These are phyloP conservation scores for Cryptococcus deneoformans DNA, from an alignment of 1,284 basidiomycete genomes.

Conservation along the genomic window DNA sequence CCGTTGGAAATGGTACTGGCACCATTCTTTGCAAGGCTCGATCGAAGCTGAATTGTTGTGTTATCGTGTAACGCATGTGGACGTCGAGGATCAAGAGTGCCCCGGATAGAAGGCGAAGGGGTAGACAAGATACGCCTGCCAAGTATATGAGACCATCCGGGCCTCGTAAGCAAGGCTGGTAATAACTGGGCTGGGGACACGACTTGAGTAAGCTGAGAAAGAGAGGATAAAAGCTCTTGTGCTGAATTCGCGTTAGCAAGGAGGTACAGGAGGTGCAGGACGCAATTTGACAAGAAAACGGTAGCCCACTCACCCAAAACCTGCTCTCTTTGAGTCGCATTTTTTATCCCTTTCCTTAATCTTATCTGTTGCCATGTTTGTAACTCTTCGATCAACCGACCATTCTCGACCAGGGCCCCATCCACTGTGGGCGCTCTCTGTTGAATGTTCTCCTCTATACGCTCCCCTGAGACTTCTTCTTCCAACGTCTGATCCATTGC, in stretches of 20 bases:
- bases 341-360: slow-evolving; percentile 21
- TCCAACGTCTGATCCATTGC: background rate
- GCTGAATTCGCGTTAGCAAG: slow-evolving; percentile 18
- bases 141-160: slow-evolving; percentile 34
- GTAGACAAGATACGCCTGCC: slow-evolving; percentile 25
- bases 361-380: slow-evolving; percentile 38
- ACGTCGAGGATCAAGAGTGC: slow-evolving; percentile 40
- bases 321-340: slow-evolving; percentile 28
- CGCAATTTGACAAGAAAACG: background rate
- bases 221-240: slow-evolving; percentile 30
- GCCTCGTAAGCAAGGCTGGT: background rate
- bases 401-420: slow-evolving; percentile 30
- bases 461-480: slow-evolving; percentile 3
- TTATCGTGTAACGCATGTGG: slow-evolving; percentile 42
- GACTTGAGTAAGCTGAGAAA: slow-evolving; percentile 21
- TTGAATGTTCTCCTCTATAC: slow-evolving; percentile 7
- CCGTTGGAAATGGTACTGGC: background rate
- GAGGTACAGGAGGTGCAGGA: background rate
- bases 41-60: slow-evolving; percentile 20
- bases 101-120: slow-evolving; percentile 30
- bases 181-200: slow-evolving; percentile 19
- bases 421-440: slow-evolving; percentile 18
- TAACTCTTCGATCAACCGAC: slow-evolving; percentile 33
- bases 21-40: slow-evolving; percentile 2
- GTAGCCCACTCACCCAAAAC: slow-evolving; percentile 27